A percentile compares a stretch with the other conserved stretches of the same genome.
Evolutionary conservation across 257 asterid genomes (phyloP).

Genomic region (Schizonepeta tenuifolia): DNA sequence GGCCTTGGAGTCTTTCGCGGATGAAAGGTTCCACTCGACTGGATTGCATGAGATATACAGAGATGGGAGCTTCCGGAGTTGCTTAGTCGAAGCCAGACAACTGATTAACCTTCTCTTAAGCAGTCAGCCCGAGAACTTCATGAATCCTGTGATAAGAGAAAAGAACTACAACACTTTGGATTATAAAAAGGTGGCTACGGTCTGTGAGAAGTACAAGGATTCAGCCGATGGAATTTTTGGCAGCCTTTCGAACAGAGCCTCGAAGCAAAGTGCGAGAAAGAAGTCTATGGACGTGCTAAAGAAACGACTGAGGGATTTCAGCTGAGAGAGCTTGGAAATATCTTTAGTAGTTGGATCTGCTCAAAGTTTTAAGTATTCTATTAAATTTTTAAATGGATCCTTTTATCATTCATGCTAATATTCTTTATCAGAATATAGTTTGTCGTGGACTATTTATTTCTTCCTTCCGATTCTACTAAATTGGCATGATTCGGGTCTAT

Average conservation of each 20-base stretch:
- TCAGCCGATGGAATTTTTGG: conserved; percentile 87
- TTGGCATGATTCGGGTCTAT: neutral
- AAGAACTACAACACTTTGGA: conserved; percentile 75
- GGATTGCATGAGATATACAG: conserved; percentile 75
- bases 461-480: neutral
- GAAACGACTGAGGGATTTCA: conserved; percentile 82
- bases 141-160: conserved; percentile 96
- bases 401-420: conserved; percentile 21
- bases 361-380: conserved; percentile 32
- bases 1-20: conserved; percentile 80
- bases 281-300: conserved; percentile 84
- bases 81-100: conserved; percentile 82
- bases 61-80: conserved; percentile 71
- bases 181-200: conserved; percentile 75
- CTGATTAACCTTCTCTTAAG: conserved; percentile 78
- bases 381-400: conserved; percentile 3
- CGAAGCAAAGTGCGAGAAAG: conserved; percentile 80
- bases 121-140: conserved; percentile 89
- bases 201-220: conserved; percentile 88
- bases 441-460: conserved; percentile 3
- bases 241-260: conserved; percentile 74
- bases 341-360: conserved; percentile 26
- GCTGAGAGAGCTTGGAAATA: conserved; percentile 44
- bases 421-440: conserved; percentile 36
- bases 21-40: conserved; percentile 76